Base-by-base conservation (phyloP, 2,329 filamentous ascomycete species). In the Penicillium paneum region DNA sequence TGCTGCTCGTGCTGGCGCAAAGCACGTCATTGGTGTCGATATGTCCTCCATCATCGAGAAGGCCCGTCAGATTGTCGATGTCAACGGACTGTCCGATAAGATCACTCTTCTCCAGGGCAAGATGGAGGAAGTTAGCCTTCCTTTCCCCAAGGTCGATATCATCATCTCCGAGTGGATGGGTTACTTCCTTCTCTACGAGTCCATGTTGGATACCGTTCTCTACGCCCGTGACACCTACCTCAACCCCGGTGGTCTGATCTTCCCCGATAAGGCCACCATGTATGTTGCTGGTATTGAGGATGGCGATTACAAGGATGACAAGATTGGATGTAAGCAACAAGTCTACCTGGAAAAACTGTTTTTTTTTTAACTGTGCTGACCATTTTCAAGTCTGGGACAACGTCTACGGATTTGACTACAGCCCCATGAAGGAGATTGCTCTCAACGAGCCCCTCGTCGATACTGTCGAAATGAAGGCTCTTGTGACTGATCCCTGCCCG, bases 151-250 rank as follows among this genome's bases (percentile, higher is more conserved):
- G 78, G 94, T 99, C 63, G 94, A 99, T 72, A 99, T 99, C 73
- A 99, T 99, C 78, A 96, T 99, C 74, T 97, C 93, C 2, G 94
- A 99, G 81, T 99, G 94, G 94, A 99, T 99, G 94, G 94, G 94
- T 32, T 99, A 99, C 80, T 97, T 97, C 81, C 80, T 99, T 49
- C 86, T 99, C 58, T 99, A 99, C 78, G 94, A 99, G 85, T 90
- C 85, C 84, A 99, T 99, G 94, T 78, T 99, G 71, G 94, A 99
- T 79, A 99, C 94, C 31, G 94, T 99, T 47, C 83, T 99, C 56
- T 97, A 97, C 72, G 94, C 94, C 26, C 87, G 94, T 67, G 94
- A 99, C 82, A 88, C 83, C 74, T 99, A 96, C 76, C 86, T 99
- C 57, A 81, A 79, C 60, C 87, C 89, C 72, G 89, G 89, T 64